Base-by-base conservation (phyloP, 345 rosid species). In the Jatropha curcas region DNA sequence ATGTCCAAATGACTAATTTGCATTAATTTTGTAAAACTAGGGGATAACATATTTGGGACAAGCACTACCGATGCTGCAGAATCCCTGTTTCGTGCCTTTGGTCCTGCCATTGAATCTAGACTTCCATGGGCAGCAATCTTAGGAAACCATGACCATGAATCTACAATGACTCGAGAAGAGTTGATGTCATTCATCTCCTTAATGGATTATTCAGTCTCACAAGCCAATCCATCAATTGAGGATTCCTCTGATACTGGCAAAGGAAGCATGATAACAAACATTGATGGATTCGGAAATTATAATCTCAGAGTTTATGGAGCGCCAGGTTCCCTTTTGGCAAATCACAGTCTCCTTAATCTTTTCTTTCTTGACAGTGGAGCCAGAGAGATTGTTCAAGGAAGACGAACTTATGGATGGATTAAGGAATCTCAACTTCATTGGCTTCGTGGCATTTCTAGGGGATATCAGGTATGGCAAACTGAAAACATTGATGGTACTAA, bases 111-210 rank as follows among this genome's bases (percentile, higher is more conserved):
- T 77, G 89, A 87, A 52, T 84, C 88, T 64, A 77, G 87, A 72
- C 71, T 94, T 80, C 98, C 98, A 28, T 94, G 98, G 97, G 96
- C 98, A 2, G 95, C 96, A 41, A 68, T 94, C 76, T 81, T 94
- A 52, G 98, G 98, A 74, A 94, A 94, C 17, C 98, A 94, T 82
- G 98, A 94, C 79, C 98, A 92, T 57, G 93, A 92, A 70, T 94
- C 98, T 43, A 83, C 98, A 12, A 79, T 94, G 93, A 82, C 74
- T 77, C 91, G 95, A 19, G 80, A 83, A 85, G 96, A 92, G n/a
- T 57, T 94, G 82, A 94, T 92, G 94, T 78, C 82, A 72, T 86
- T 94, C 78, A 85, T 92, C 48, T 92, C 97, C 50, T 90, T 89
- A 30, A 83, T 94, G 97, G 96, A 94, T 80, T 94, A 82, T 81